Conservation (phyloP, 352 stramenopile species). For the Phytophthora pistaciae region DNA sequence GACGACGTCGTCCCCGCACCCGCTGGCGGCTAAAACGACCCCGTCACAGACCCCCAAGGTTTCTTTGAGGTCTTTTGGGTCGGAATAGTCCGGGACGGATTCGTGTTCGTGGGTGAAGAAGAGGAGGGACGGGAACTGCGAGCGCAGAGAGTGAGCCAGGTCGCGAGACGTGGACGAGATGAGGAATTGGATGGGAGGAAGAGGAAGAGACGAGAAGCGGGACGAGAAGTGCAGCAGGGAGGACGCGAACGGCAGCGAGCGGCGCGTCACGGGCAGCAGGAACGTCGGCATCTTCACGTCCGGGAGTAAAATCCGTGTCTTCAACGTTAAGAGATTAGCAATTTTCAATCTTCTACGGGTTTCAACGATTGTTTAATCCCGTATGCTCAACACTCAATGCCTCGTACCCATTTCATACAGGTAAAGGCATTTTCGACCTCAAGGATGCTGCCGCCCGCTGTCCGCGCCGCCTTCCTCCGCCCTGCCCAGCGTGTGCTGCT, state of each 20-base stretch:
- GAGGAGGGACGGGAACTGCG: constrained; percentile 26
- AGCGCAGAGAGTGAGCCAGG: constrained; percentile 34
- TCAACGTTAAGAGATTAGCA: not conserved
- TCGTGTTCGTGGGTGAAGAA: constrained; percentile 41
- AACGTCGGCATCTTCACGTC: constrained; percentile 25
- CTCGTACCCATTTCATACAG: too few relatives aligned
- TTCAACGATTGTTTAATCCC: too few relatives aligned
- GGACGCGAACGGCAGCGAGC: constrained; percentile 36
- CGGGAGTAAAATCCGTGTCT: not conserved
- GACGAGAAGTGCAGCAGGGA: constrained; percentile 25
- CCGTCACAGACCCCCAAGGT: constrained; percentile 57
- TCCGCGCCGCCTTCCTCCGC: too few relatives aligned
- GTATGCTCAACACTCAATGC: too few relatives aligned
- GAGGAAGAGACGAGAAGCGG: not conserved
- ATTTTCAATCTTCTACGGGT: too few relatives aligned
- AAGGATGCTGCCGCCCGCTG: too few relatives aligned
- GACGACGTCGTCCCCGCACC: constrained; percentile 27
- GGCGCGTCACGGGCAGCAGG: constrained; percentile 49
- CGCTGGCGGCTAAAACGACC: constrained; percentile 47
- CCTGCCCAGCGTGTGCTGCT: too few relatives aligned
- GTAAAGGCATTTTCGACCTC: too few relatives aligned
- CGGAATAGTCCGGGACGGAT: constrained; percentile 52
- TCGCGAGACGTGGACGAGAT: constrained; percentile 30
- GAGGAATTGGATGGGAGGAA: constrained; percentile 18
- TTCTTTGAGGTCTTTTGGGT: constrained; percentile 47